Evolutionary conservation across 352 stramenopile genomes (phyloP).

Genomic region (Globisporangium spiculum): DNA sequence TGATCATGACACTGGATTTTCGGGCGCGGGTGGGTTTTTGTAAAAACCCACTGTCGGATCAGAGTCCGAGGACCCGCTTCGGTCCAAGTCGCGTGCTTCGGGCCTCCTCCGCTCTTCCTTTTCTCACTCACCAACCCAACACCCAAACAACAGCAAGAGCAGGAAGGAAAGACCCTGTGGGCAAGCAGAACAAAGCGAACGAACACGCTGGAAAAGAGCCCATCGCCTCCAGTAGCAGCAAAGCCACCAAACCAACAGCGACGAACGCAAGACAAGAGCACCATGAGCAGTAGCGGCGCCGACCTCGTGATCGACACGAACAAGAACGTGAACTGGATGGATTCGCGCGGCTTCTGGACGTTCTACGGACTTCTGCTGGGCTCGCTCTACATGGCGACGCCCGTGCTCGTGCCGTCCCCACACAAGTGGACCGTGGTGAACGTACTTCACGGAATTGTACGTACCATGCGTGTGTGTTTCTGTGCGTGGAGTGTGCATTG

Average conservation of each 20-base stretch:
- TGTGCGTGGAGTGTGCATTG: conserved; percentile 5
- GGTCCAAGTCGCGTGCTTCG: neutral
- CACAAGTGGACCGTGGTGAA: conserved; percentile 81
- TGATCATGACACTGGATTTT: neutral
- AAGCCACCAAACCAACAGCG: conserved; percentile 7
- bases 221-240: neutral
- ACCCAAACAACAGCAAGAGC: neutral
- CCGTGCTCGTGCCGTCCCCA: conserved; percentile 61
- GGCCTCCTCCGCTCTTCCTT: conserved; percentile 1
- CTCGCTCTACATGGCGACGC: conserved; percentile 80
- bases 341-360: conserved; percentile 83
- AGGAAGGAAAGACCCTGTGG: neutral
- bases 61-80: neutral
- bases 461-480: conserved; percentile 6
- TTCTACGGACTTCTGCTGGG: conserved; percentile 82
- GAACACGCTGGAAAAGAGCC: conserved; percentile 4
- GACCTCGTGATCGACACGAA: conserved; percentile 63
- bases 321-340: conserved; percentile 92
- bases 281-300: conserved; percentile 19
- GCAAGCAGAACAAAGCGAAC: conserved; percentile 3
- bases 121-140: conserved; percentile 11
- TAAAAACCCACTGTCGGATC: neutral
- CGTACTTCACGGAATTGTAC: conserved; percentile 85
- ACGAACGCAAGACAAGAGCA: conserved; percentile 9
- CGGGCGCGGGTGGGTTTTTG: neutral